phyloP scores from a whole-genome alignment of 306 rosid species.

The Casuarina glauca region DNA sequence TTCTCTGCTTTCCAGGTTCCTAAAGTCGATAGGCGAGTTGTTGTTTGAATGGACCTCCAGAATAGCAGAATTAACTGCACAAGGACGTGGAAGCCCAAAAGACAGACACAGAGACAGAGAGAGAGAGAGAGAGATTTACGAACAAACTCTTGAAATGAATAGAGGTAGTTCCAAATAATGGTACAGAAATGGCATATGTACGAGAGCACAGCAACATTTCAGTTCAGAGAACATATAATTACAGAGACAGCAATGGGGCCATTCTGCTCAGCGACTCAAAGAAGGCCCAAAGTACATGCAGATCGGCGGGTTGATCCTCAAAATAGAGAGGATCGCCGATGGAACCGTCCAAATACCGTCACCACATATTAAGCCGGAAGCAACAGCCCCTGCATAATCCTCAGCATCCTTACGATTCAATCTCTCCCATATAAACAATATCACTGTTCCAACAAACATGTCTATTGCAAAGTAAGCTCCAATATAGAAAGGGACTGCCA shows the following conservation, averaged over 20 bases:
- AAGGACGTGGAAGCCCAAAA: background rate
- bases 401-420: constrained; percentile 75
- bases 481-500: constrained; percentile 88
- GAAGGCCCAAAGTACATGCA: constrained; percentile 96
- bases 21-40: background rate
- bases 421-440: constrained; percentile 76
- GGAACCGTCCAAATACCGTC: constrained; percentile 99
- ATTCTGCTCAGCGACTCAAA: constrained; percentile 40
- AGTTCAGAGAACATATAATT: constrained; percentile 1
- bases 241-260: background rate
- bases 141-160: background rate
- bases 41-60: background rate
- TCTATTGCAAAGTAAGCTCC: constrained; percentile 94
- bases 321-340: constrained; percentile 79
- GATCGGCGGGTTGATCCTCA: constrained; percentile 82
- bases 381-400: constrained; percentile 88
- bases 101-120: background rate
- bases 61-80: background rate
- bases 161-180: background rate
- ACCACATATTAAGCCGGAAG: constrained; percentile 93
- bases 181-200: constrained; percentile 28
- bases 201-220: constrained; percentile 16
- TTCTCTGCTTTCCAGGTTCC: background rate
- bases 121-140: background rate
- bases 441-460: constrained; percentile 86